These are phyloP conservation scores for Elsinoe arachidis DNA, from an alignment of 2,329 filamentous ascomycete species.

Conservation along the genomic window DNA sequence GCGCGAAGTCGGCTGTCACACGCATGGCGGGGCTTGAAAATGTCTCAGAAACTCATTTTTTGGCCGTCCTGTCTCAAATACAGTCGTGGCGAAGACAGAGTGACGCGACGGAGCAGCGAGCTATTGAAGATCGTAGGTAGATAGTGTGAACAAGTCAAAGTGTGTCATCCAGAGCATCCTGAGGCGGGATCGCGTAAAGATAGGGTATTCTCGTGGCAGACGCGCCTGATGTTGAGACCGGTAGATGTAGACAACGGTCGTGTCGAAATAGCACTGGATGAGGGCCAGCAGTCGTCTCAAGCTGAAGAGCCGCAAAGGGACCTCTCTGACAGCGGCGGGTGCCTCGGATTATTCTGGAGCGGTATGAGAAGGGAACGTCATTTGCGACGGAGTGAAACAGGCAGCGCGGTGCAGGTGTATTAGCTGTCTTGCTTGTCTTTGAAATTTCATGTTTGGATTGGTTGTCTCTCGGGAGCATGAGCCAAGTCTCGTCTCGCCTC, in stretches of 20 bases:
- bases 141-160: slow-evolving; percentile 9
- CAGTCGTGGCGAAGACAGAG: slow-evolving; percentile 5
- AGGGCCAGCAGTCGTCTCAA: slow-evolving; percentile 5
- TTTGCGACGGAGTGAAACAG: slow-evolving; percentile 13
- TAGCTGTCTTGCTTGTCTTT: slow-evolving; percentile 10
- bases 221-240: slow-evolving; percentile 8
- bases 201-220: neutral
- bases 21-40: slow-evolving; percentile 5
- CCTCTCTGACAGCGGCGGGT: neutral
- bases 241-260: neutral
- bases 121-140: neutral
- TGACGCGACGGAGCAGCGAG: slow-evolving; percentile 5
- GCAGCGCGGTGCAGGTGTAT: neutral
- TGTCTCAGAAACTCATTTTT: slow-evolving; percentile 10
- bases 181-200: neutral
- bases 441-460: neutral
- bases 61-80: slow-evolving; percentile 5
- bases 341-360: slow-evolving; percentile 11
- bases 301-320: slow-evolving; percentile 7
- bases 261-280: slow-evolving; percentile 7
- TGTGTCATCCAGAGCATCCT: neutral
- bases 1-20: slow-evolving; percentile 10
- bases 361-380: slow-evolving; percentile 8
- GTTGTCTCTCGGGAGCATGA: slow-evolving; percentile 5
- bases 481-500: slow-evolving; percentile 9